Base-by-base conservation (phyloP, 2,329 filamentous ascomycete species). In the Xylaria sp. region DNA sequence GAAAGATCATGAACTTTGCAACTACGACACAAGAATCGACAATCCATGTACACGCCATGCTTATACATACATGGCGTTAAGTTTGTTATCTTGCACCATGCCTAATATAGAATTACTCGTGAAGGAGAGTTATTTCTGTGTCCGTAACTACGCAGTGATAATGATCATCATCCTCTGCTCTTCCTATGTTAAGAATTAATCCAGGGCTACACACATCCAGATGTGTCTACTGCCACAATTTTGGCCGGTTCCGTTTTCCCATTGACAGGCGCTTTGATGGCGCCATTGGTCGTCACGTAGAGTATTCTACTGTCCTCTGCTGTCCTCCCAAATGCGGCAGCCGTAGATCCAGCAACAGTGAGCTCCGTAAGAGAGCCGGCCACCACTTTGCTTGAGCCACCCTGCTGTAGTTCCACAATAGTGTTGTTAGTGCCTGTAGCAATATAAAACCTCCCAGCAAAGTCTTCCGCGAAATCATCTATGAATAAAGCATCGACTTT, bases 241-340 rank as follows among this genome's bases (percentile, higher is more conserved):
- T 77, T 77, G 1, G 72, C 76, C 6, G 73, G 72, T 66, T 77
- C 76, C 0, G 54, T 68, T 9, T 70, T 73, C 2, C 74, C 73
- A 63, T 74, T 72, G 33, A 74, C 65, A 13, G 74, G 73, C 5
- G 44, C 67, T 15, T 53, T 53, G 0, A 71, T 17, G 3, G 46
- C 71, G 11, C 76, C 76, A 64, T 65, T 71, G 0, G 77, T 78
- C 2, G 67, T 70, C 5, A 76, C 74, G 33, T 75, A 78, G 23
- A 77, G 60, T 2, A 54, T 64, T 40, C 63, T n/a, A 11, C 56
- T 26, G 63, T 77, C 74, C 7, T 6, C 6, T 5, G 4, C 4
- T 15, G 72, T 73, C 53, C 70, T 62, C 6, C 75, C 75, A 54
- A 76, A 74, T 4, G 70, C 72, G 1, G 69, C 69, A 5, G 74